A percentile compares a stretch with the other conserved stretches of the same genome.
phyloP scores from a whole-genome alignment of 345 rosid genomes.

The Eucalyptus pauciflora region DNA sequence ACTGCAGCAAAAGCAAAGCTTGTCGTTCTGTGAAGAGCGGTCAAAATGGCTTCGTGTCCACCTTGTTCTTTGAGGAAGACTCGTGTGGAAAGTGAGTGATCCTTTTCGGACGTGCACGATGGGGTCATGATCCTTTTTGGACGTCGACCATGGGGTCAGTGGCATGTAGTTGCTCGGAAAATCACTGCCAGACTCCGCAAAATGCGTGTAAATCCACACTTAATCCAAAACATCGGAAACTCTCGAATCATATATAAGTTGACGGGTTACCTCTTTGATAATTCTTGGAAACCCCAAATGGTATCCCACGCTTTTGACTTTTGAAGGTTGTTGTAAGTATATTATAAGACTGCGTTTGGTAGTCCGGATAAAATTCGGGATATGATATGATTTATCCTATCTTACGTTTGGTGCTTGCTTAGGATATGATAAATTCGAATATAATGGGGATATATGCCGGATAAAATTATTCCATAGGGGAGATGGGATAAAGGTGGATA shows the following conservation, averaged over 20 bases:
- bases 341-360: no score
- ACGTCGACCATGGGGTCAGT: background rate
- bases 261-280: background rate
- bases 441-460: no score
- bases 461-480: no score
- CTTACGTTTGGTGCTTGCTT: no score
- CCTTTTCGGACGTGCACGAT: background rate
- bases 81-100: background rate
- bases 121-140: background rate
- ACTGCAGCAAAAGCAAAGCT: background rate
- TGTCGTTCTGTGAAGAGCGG: background rate
- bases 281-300: background rate
- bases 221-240: background rate
- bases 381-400: no score
- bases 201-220: background rate
- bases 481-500: no score
- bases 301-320: no score
- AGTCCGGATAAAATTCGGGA: no score
- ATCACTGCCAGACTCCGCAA: background rate
- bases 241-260: background rate
- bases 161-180: background rate
- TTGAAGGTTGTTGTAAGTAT: no score
- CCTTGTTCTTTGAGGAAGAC: background rate
- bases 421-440: no score
- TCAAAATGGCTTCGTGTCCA: background rate